Conservation (phyloP, 208 protist species). For the Plasmodiophora brassicae region DNA sequence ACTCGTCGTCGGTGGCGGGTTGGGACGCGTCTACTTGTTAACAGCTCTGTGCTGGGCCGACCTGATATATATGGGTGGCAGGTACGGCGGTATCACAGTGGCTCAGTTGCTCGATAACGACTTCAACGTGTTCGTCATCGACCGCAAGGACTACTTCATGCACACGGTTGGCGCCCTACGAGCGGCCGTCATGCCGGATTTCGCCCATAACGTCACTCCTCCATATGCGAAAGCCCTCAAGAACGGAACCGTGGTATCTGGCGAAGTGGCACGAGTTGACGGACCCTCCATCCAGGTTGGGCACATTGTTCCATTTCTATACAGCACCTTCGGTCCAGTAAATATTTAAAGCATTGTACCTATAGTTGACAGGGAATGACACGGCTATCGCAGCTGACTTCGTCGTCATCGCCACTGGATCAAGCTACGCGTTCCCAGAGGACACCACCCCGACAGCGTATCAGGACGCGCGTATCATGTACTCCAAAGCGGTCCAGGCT, state of each 20-base stretch:
- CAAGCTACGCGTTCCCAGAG: neutral
- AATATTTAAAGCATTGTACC: neutral
- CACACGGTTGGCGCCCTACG: conserved; percentile 36
- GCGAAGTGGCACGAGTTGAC: neutral
- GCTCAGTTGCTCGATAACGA: conserved; percentile 25
- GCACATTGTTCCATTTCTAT: too few relatives aligned
- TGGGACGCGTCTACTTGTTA: too few relatives aligned
- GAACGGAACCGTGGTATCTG: neutral
- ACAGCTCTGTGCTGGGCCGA: too few relatives aligned
- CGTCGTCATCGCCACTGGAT: neutral
- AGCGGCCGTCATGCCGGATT: neutral
- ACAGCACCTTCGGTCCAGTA: too few relatives aligned
- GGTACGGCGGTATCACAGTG: conserved; percentile 23
- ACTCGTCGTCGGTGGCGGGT: too few relatives aligned
- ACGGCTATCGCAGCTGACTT: neutral
- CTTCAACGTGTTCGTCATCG: conserved; percentile 41
- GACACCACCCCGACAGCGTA: neutral
- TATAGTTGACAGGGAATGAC: neutral
- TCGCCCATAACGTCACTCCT: neutral
- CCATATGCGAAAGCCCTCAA: neutral
- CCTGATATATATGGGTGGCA: too few relatives aligned
- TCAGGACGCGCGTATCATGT: neutral
- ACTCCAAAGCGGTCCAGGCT: neutral
- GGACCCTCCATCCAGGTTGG: neutral
- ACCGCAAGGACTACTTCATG: conserved; percentile 39